Evolutionary conservation across 148 eudicot genomes (phyloP).

Genomic region (Silene latifolia): DNA sequence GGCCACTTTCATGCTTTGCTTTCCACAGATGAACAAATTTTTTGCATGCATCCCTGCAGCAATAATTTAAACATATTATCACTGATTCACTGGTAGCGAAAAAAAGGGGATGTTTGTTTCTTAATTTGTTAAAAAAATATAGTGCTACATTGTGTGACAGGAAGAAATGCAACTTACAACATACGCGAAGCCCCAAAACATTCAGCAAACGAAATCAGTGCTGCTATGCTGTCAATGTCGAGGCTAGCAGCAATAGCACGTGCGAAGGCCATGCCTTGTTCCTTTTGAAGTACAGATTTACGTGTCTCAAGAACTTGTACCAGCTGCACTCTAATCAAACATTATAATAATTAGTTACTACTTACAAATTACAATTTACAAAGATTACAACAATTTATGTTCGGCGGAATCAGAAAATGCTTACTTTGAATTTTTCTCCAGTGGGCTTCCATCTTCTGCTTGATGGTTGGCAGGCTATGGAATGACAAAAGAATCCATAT

Average conservation of each 20-base stretch:
- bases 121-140: no score
- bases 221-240: slow-evolving; percentile 65
- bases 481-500: slow-evolving; percentile 18
- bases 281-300: slow-evolving; percentile 72
- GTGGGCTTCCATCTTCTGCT: slow-evolving; percentile 43
- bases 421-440: slow-evolving; percentile 74
- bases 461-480: slow-evolving; percentile 55
- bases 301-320: slow-evolving; percentile 85
- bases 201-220: slow-evolving; percentile 66
- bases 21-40: slow-evolving; percentile 84
- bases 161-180: slow-evolving; percentile 48
- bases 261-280: slow-evolving; percentile 99
- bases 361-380: slow-evolving; percentile 9
- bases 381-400: background rate
- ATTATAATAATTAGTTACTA: slow-evolving; percentile 13
- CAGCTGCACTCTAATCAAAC: slow-evolving; percentile 69
- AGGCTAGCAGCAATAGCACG: slow-evolving; percentile 95
- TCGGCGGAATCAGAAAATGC: slow-evolving; percentile 12
- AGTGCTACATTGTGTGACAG: background rate
- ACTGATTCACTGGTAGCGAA: background rate
- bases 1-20: slow-evolving; percentile 90
- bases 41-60: slow-evolving; percentile 73
- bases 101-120: no score
- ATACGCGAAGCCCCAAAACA: slow-evolving; percentile 93
- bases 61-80: slow-evolving; percentile 4